Evolutionary conservation across 2,329 filamentous ascomycete species (phyloP), one percentile per base, ranked within the genome.

Genomic region (Botrytis paeoniae): DNA sequence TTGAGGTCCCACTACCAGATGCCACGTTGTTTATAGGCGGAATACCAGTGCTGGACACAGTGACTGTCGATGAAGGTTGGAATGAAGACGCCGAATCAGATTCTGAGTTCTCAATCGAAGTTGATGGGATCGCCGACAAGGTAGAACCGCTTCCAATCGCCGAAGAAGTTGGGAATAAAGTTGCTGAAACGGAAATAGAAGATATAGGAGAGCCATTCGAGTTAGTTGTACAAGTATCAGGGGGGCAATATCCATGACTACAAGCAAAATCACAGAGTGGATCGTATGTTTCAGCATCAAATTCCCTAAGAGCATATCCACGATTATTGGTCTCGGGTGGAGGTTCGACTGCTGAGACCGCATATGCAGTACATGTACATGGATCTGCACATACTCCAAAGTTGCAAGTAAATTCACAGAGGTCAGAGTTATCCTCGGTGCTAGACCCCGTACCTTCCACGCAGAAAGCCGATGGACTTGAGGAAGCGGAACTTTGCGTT

Each of bases 351-450:
- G 63, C 63, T 39, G 43, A 66, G 32, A 2, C 43, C 20, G 63
- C 63, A 37, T n/a, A 66, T 66, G 63, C 63, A 51, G 63, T 66
- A 66, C 63, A 66, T 51, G 63, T 66, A 51, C 63, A 66, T 39
- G 63, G 63, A 37, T 66, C 43, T 22, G 32, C 3, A 66, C 63
- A 66, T n/a, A 51, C 6, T 66, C 63, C 63, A 66, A 66, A 66
- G 22, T 51, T 66, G 63, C 63, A 66, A 39, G 63, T 66, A n/a
- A 66, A 66, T 37, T 22, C 20, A 9, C 63, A 66, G 35, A 66
- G 43, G 14, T 66, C 29, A 25, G 63, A 66, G 22, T 66, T 51
- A 29, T 48, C 43, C n/a, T 51, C 20, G 43, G 43, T 37, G 45
- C 43, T 51, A 12, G 63, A 66, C 25, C 63, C 63, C 3, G 63